A percentile compares a stretch with the other conserved stretches of the same genome.
Evolutionary conservation across 768 basidiomycete species (phyloP).

Genomic region (Termitomyces sp.): DNA sequence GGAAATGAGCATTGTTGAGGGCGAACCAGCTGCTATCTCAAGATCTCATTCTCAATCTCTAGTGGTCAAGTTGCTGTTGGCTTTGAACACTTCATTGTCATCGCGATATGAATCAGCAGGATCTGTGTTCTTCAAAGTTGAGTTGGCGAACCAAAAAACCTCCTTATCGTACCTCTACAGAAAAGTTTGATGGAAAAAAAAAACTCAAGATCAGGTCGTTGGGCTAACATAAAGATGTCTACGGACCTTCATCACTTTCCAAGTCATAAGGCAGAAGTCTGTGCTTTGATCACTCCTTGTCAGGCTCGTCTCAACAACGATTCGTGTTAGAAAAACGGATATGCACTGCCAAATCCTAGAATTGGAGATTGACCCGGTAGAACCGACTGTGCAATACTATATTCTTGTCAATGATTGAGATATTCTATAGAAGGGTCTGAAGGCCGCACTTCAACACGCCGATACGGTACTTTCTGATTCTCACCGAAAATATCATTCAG

Average conservation of each 20-base stretch:
- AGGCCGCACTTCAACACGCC: neutral
- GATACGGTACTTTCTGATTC: neutral
- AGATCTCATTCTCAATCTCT: neutral
- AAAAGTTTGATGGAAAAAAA: neutral
- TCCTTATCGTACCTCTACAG: neutral
- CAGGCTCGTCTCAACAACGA: neutral
- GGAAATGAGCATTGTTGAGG: neutral
- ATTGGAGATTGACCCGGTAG: neutral
- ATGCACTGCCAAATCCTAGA: neutral
- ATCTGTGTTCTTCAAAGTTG: neutral
- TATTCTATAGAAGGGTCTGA: neutral
- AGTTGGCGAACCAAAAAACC: neutral
- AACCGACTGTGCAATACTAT: neutral
- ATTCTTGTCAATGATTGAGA: neutral
- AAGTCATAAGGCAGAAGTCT: neutral
- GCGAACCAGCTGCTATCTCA: neutral
- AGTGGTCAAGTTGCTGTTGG: neutral
- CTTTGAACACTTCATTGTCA: neutral
- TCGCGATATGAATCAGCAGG: neutral
- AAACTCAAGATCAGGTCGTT: neutral
- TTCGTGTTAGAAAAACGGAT: neutral
- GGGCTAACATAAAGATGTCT: neutral
- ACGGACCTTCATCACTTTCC: neutral
- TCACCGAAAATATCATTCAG: neutral
- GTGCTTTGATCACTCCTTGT: neutral